These are phyloP conservation scores for Russula sp. DNA, from an alignment of 768 basidiomycete species.

Conservation along the genomic window DNA sequence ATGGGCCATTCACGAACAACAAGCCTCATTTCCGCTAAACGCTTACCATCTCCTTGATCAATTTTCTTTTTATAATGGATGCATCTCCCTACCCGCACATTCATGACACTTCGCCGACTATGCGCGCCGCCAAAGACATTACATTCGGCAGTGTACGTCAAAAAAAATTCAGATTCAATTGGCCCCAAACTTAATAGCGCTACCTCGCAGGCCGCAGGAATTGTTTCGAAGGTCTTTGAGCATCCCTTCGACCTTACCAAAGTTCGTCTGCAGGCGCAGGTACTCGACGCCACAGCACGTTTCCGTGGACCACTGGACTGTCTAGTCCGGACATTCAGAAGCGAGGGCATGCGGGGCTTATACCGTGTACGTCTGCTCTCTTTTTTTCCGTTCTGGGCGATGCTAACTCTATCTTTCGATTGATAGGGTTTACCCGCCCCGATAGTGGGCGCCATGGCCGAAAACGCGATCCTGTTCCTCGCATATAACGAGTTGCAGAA, in stretches of 20 bases:
- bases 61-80: constrained; percentile 27
- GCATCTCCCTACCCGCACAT: constrained; percentile 23
- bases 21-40: background rate
- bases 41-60: background rate
- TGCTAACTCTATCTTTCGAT: background rate
- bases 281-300: constrained; percentile 62
- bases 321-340: constrained; percentile 70
- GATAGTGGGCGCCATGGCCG: constrained; percentile 85
- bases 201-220: constrained; percentile 68
- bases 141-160: constrained; percentile 34
- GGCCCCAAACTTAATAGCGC: background rate
- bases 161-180: background rate
- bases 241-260: constrained; percentile 96
- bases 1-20: constrained; percentile 5
- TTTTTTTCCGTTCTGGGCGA: background rate
- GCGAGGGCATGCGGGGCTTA: constrained; percentile 80
- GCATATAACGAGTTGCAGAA: constrained; percentile 77
- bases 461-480: constrained; percentile 86
- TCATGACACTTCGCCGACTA: constrained; percentile 21
- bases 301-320: constrained; percentile 91
- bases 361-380: constrained; percentile 64
- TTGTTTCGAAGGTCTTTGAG: constrained; percentile 84
- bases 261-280: constrained; percentile 89
- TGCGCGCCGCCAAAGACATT: constrained; percentile 35
- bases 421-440: constrained; percentile 82